A percentile compares a stretch with the other conserved stretches of the same genome.
phyloP scores from a whole-genome alignment of 192 early-diverging fungal genomes.

The Backusella parvicylindrica region DNA sequence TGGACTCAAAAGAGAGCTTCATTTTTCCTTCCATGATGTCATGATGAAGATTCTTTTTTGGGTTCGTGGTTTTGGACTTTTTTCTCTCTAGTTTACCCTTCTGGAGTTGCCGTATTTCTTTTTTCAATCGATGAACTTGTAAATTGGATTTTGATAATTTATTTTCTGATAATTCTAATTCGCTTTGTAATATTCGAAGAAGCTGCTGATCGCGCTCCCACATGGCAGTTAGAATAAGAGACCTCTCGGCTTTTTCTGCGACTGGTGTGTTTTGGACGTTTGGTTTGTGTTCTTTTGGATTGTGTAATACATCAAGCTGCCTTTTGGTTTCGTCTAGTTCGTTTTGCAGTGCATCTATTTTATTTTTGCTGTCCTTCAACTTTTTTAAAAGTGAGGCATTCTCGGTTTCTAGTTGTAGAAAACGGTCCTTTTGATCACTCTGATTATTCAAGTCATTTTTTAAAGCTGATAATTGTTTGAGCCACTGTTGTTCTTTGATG shows the following conservation, averaged over 20 bases:
- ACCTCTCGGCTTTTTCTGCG: neutral
- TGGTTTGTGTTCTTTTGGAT: neutral
- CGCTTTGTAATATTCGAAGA: neutral
- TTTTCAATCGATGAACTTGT: neutral
- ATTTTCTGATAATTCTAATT: neutral
- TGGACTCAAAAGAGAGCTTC: neutral
- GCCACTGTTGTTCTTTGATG: neutral
- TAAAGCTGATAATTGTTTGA: neutral
- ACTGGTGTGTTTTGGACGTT: neutral
- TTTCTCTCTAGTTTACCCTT: neutral
- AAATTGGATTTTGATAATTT: neutral
- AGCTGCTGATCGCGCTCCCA: constrained; percentile 4
- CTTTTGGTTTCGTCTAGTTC: neutral
- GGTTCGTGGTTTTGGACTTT: too few species aligned
- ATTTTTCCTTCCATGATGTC: neutral
- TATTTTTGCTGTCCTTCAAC: neutral
- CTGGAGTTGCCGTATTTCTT: neutral
- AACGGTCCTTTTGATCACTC: neutral
- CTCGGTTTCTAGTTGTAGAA: neutral
- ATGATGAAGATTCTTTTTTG: neutral
- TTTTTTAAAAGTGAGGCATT: neutral
- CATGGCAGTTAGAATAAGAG: neutral
- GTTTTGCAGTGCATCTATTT: neutral
- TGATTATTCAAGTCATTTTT: neutral
- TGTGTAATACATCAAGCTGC: neutral